A percentile compares a stretch with the other conserved stretches of the same genome.
Evolutionary conservation across 192 early-diverging fungal genomes (phyloP).

Genomic region (Phlyctochytrium planicorne): DNA sequence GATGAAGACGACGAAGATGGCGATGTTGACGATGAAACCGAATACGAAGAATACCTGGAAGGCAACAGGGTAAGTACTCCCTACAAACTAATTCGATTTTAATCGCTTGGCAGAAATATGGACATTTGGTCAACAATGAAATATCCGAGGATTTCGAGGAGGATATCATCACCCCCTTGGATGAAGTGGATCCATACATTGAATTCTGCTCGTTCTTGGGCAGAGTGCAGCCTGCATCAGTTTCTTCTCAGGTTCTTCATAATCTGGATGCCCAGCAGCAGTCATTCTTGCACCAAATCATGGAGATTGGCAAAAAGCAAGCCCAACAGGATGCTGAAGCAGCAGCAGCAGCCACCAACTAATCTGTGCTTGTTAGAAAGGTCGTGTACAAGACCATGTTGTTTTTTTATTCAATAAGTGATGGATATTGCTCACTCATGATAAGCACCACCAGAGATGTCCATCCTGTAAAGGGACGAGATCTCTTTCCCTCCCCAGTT

Average conservation of each 20-base stretch:
- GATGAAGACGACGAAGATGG: slow-evolving; percentile 20
- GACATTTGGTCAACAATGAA: slow-evolving; percentile 6
- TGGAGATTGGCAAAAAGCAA: no score
- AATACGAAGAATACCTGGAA: slow-evolving; percentile 18
- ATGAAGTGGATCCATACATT: slow-evolving; percentile 27
- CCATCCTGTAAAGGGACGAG: slow-evolving; percentile 97
- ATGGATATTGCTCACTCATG: slow-evolving; percentile 79
- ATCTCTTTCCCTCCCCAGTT: slow-evolving; percentile 72
- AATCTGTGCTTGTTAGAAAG: no score
- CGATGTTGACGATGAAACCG: slow-evolving; percentile 24
- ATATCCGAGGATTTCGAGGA: slow-evolving; percentile 24
- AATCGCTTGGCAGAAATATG: slow-evolving; percentile 1
- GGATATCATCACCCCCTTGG: slow-evolving; percentile 28
- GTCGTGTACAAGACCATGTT: no score
- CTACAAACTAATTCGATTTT: slow-evolving; percentile 1
- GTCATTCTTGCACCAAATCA: slow-evolving; percentile 14
- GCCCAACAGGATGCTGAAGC: no score
- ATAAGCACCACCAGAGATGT: slow-evolving; percentile 77
- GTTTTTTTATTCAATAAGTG: no score
- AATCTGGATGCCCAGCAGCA: slow-evolving; percentile 19
- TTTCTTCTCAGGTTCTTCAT: slow-evolving; percentile 5
- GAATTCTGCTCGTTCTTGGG: slow-evolving; percentile 23
- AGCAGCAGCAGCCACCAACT: no score
- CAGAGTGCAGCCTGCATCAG: slow-evolving; percentile 7
- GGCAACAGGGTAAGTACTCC: background rate